phyloP scores from a whole-genome alignment of 768 basidiomycete species.

The Lyophyllum semitale region DNA sequence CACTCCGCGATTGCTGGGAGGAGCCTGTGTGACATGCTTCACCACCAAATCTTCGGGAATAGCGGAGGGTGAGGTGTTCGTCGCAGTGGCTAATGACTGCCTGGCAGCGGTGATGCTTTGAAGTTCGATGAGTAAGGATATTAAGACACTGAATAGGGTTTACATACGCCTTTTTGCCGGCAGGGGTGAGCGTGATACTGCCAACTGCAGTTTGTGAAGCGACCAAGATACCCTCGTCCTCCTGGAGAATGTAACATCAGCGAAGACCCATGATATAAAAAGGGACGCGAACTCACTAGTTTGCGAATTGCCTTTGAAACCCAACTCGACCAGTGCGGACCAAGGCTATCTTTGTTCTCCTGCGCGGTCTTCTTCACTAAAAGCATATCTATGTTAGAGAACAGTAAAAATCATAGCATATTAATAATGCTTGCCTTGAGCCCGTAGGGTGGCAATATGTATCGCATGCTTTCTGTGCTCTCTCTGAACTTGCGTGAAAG shows the following conservation, averaged over 20 bases:
- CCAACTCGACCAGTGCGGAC: conserved; percentile 51
- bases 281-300: conserved; percentile 32
- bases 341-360: conserved; percentile 44
- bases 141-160: background rate
- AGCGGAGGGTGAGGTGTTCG: conserved; percentile 23
- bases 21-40: conserved; percentile 35
- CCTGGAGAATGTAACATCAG: conserved; percentile 28
- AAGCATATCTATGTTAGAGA: background rate
- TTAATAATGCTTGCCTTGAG: conserved; percentile 40
- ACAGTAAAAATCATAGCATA: no score
- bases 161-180: conserved; percentile 48
- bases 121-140: background rate
- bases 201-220: conserved; percentile 32
- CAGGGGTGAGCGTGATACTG: conserved; percentile 40
- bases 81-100: conserved; percentile 28
- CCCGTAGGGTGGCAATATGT: conserved; percentile 46
- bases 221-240: conserved; percentile 44
- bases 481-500: conserved; percentile 44
- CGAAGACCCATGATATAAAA: background rate
- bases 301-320: conserved; percentile 45
- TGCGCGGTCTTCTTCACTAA: conserved; percentile 49
- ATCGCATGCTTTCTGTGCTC: conserved; percentile 46
- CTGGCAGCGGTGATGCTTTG: conserved; percentile 34
- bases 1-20: conserved; percentile 19
- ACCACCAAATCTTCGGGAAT: conserved; percentile 37